Base-by-base conservation (phyloP, 2,329 filamentous ascomycete genomes). In the Fusarium fujikuroi region DNA sequence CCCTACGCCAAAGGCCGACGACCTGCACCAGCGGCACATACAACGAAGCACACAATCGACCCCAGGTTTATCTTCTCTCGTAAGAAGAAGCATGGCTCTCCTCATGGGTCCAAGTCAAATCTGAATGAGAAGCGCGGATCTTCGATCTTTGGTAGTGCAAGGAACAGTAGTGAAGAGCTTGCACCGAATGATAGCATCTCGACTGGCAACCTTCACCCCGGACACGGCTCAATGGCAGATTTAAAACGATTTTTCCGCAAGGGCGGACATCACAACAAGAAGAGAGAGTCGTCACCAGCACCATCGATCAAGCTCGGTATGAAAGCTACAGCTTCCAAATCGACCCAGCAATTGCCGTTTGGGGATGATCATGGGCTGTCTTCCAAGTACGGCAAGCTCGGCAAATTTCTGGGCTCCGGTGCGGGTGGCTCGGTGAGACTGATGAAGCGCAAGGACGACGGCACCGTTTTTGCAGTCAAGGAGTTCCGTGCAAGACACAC, bases 241-340 rank as follows among this genome's bases (percentile, higher is more conserved):
- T 83, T 99, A 69, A 98, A 97, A 84, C 90, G 96, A n/a, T 99
- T 99, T 81, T 97, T 99, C 86, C 96, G 92, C 82, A 91, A 94
- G 69, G 90, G 92, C 59, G 89, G 90, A 5, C 88, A 91, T 74
- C 84, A 88, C 75, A 94, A 94, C 79, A 87, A 91, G 66, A 94
- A 93, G 73, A 90, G 92, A 36, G 87, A 92, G 8, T 84, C 87
- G 15, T 91, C 91, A 2, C 91, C 91, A 11, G 88, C 89, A 10
- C 70, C 70, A 12, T 87, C 89, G 19, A 80, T 88, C 44, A 83
- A 85, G 66, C 84, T 87, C 2, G 85, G 86, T 9, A 82, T 81
- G 9, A 89, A 85, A 76, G 88, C 85, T 9, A 81, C 85, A 10
- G 79, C 81, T 30, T 83, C 84, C 15, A 87, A 84, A 68, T 85